These are phyloP conservation scores for Zelonia costaricensis DNA, from an alignment of 208 protist genomes.

Conservation along the genomic window DNA sequence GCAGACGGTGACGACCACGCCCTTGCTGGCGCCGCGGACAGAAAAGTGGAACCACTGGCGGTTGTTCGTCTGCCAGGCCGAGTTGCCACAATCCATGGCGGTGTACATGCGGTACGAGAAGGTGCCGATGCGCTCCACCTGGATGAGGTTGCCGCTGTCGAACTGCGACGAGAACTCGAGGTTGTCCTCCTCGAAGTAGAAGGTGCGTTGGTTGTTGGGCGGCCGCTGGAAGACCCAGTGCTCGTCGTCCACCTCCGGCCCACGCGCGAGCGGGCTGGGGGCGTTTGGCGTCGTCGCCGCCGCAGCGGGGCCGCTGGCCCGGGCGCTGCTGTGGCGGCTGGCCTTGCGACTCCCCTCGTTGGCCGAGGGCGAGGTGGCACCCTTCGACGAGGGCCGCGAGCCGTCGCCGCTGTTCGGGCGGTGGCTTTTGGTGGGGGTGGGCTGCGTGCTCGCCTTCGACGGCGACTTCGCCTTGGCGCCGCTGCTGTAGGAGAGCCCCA, in stretches of 20 bases:
- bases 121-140: constrained; percentile 75
- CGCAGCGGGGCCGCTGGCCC: no score
- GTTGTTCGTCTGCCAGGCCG: constrained; percentile 82
- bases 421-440: not conserved
- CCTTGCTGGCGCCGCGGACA: constrained; percentile 71
- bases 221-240: constrained; percentile 74
- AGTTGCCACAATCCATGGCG: constrained; percentile 85
- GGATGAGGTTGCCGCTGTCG: constrained; percentile 91
- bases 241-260: constrained; percentile 27
- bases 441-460: not conserved
- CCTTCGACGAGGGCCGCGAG: not conserved
- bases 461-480: not conserved
- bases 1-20: constrained; percentile 53
- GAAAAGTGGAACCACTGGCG: constrained; percentile 94
- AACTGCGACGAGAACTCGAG: constrained; percentile 89
- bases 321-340: not conserved
- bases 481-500: constrained; percentile 2
- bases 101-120: constrained; percentile 80
- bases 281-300: not conserved
- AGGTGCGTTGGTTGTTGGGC: constrained; percentile 86
- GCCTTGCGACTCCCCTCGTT: not conserved
- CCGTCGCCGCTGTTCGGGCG: no score
- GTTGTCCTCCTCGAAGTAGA: constrained; percentile 85
- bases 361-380: not conserved
- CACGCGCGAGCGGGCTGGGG: not conserved